Evolutionary conservation across 1,139 yeast species (phyloP).

Genomic region (Hansenula lynferdii): DNA sequence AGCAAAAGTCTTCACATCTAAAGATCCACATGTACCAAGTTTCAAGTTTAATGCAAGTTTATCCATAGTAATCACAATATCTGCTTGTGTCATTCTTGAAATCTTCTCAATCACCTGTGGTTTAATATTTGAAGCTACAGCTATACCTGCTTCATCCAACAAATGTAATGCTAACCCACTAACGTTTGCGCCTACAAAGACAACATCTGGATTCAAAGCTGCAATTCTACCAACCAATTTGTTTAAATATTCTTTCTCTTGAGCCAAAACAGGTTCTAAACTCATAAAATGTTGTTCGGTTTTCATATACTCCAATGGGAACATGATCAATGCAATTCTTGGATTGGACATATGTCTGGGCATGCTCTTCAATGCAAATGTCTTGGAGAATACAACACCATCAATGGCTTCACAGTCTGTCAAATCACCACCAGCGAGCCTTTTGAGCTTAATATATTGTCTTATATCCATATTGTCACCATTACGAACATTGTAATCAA

Average conservation of each 20-base stretch:
- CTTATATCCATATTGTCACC: conserved; percentile 82
- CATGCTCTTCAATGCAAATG: conserved; percentile 81
- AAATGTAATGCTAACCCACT: conserved; percentile 78
- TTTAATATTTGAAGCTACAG: conserved; percentile 77
- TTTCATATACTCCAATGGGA: conserved; percentile 83
- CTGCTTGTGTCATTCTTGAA: conserved; percentile 78
- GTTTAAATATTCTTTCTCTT: conserved; percentile 79
- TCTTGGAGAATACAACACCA: conserved; percentile 84
- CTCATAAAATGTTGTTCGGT: conserved; percentile 72
- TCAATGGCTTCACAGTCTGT: conserved; percentile 59
- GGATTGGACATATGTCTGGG: conserved; percentile 59
- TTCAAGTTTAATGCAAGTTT: conserved; percentile 52
- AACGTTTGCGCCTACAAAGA: conserved; percentile 76
- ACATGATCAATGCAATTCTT: conserved; percentile 74
- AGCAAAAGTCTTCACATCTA: conserved; percentile 66
- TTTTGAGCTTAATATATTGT: conserved; percentile 81
- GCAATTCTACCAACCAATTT: conserved; percentile 78
- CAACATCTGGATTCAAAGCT: conserved; percentile 72
- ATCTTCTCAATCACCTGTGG: conserved; percentile 79
- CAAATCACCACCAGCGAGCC: conserved; percentile 70
- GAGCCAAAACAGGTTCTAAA: conserved; percentile 79
- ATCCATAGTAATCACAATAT: conserved; percentile 66
- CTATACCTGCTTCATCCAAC: conserved; percentile 68
- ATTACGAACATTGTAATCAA: conserved; percentile 49
- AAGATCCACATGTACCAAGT: conserved; percentile 68